phyloP scores from a whole-genome alignment of 2,329 filamentous ascomycete species.

The Aspergillus carbonarius region DNA sequence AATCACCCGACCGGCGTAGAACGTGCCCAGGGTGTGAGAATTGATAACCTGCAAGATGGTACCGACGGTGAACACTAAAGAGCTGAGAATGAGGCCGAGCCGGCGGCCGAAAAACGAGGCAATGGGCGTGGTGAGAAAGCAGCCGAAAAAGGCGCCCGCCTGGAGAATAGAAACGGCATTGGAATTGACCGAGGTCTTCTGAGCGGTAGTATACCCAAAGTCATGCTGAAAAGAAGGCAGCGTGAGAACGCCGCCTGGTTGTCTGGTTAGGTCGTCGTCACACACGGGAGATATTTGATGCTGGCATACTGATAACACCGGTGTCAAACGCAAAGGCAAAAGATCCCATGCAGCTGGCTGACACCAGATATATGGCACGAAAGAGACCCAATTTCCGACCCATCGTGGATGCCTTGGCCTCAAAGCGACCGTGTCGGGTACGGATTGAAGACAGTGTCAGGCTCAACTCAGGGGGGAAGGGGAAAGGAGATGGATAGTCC shows the following conservation, averaged over 20 bases:
- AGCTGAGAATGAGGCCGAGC: slow-evolving; percentile 44
- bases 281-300: not conserved
- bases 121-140: slow-evolving; percentile 49
- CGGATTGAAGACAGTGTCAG: not conserved
- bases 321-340: slow-evolving; percentile 43
- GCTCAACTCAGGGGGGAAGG: not conserved
- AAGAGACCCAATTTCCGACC: slow-evolving; percentile 36
- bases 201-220: slow-evolving; percentile 35
- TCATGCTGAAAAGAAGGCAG: slow-evolving; percentile 44
- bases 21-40: slow-evolving; percentile 43
- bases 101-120: slow-evolving; percentile 47
- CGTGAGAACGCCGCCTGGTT: slow-evolving; percentile 45
- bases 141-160: slow-evolving; percentile 53
- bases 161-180: slow-evolving; percentile 52
- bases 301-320: slow-evolving; percentile 33
- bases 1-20: slow-evolving; percentile 49
- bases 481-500: not conserved
- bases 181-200: slow-evolving; percentile 45
- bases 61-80: slow-evolving; percentile 39
- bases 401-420: slow-evolving; percentile 20
- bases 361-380: slow-evolving; percentile 37
- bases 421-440: not conserved
- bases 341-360: slow-evolving; percentile 39
- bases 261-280: not conserved
- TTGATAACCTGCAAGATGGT: slow-evolving; percentile 50